These are phyloP conservation scores for Quercus robur DNA, from an alignment of 306 rosid species.

Conservation along the genomic window DNA sequence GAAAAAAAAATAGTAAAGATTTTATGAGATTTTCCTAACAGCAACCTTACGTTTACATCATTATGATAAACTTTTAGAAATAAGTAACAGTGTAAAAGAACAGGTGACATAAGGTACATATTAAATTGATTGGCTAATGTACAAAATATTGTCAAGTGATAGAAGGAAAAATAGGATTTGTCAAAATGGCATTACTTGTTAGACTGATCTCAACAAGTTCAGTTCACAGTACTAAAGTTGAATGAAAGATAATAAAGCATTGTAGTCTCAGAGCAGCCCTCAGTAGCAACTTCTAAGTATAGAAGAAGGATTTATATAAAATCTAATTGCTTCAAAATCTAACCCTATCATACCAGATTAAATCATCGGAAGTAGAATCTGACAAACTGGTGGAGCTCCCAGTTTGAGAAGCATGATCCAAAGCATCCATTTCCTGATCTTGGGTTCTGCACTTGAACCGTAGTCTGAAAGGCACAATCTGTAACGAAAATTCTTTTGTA, in stretches of 20 bases:
- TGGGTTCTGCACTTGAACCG: slow-evolving; percentile 51
- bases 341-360: slow-evolving; percentile 56
- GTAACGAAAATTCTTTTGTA: slow-evolving; percentile 14
- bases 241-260: not conserved
- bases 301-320: not conserved
- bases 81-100: not conserved
- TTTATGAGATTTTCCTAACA: not conserved
- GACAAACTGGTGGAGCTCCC: slow-evolving; percentile 13
- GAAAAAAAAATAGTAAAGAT: slow-evolving; percentile 7
- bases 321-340: not conserved
- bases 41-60: not conserved
- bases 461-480: slow-evolving; percentile 68
- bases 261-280: not conserved
- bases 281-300: not conserved
- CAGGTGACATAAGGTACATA: not conserved
- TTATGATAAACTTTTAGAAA: not conserved
- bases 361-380: slow-evolving; percentile 54
- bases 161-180: not conserved
- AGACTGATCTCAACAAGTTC: not conserved
- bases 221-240: not conserved
- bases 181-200: not conserved
- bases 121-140: not conserved
- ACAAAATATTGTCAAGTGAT: not conserved
- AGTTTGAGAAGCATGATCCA: slow-evolving; percentile 13
- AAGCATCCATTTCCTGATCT: slow-evolving; percentile 34